Percentiles rank a stretch among this genome's conserved stretches.
Conservation (phyloP, 1,139 yeast species). For the Candida sp. region DNA sequence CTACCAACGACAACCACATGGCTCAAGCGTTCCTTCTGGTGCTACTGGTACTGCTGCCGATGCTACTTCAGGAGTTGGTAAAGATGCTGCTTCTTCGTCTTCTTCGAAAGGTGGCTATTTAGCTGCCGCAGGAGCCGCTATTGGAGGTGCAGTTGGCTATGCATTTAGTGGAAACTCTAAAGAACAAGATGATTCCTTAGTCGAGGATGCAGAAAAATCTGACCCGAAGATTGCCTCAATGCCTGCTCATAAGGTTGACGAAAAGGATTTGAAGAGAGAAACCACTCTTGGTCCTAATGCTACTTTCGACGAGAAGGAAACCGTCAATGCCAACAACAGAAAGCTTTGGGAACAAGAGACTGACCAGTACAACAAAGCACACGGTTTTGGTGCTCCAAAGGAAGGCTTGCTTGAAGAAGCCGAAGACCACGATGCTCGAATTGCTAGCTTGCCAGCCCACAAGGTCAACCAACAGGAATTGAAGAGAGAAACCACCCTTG, state of each 20-base stretch:
- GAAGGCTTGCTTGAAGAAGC: too few relatives aligned
- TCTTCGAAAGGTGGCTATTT: conserved; percentile 2
- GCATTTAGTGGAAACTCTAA: conserved; percentile 15
- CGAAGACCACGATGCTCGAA: too few relatives aligned
- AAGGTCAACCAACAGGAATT: too few relatives aligned
- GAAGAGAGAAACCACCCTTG: too few relatives aligned
- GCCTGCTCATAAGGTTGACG: conserved; percentile 17
- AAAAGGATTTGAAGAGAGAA: conserved; percentile 6
- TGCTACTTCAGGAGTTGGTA: too few relatives aligned
- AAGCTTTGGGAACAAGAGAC: conserved; percentile 22
- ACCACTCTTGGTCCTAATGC: conserved; percentile 2
- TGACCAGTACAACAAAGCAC: too few relatives aligned
- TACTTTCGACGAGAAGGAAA: conserved; percentile 3
- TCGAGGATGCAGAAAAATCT: conserved; percentile 31
- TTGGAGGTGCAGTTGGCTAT: conserved; percentile 13
- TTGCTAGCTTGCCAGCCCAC: too few relatives aligned
- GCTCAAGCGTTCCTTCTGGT: too few relatives aligned
- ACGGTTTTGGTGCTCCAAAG: too few relatives aligned
- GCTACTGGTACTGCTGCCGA: too few relatives aligned
- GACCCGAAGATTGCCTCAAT: conserved; percentile 24
- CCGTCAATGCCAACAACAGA: conserved; percentile 5
- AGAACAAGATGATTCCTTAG: conserved; percentile 22
- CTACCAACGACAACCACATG: too few relatives aligned
- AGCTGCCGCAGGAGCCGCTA: conserved; percentile 13
- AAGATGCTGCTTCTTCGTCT: too few relatives aligned